Evolutionary conservation across 257 asterid genomes (phyloP), one percentile per base, ranked within the genome.

Genomic region (Echites panduratus): DNA sequence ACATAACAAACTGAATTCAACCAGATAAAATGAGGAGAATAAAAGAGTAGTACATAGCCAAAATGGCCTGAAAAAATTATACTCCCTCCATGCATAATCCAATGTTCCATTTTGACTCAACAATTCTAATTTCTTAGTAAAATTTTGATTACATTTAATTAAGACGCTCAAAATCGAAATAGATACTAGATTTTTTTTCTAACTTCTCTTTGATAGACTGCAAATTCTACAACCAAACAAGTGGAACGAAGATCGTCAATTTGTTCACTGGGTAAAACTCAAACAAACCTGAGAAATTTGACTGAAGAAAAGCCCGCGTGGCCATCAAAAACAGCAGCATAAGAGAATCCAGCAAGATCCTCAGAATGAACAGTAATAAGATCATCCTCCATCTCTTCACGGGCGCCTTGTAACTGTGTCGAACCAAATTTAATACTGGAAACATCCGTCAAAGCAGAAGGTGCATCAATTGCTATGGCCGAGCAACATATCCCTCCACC

Each of bases 371-470:
- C 24, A 74, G 91, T 78, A 24, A 88, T 82, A 69, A 80, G 82
- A 73, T 91, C 98, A 73, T 94, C 98, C 85, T 94, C 98, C 97
- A 94, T 94, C 84, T 94, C 98, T 50, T 89, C 96, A n/a, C 97
- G 96, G 24, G 87, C 86, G 11, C 98, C 97, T 75, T 91, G 88
- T 63, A 88, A 74, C 77, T 84, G 81, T 32, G 87, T 80, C 49
- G 92, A 88, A 0, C 96, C 98, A 96, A 94, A 93, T 81, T 89
- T 75, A 75, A 93, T 85, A 22, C 87, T 86, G 27, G 95, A 81
- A 40, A 83, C 91, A 48, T 83, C 67, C 7, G 88, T 68, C 41
- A 85, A 61, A 19, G 96, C 83, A 74, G 91, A 77, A 0, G 96
- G 90, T 0, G 94, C 81, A 45, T 91, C 91, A 12, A 93, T 88